phyloP scores from a whole-genome alignment of 75 land plant genomes.

The Pinus albicaulis region DNA sequence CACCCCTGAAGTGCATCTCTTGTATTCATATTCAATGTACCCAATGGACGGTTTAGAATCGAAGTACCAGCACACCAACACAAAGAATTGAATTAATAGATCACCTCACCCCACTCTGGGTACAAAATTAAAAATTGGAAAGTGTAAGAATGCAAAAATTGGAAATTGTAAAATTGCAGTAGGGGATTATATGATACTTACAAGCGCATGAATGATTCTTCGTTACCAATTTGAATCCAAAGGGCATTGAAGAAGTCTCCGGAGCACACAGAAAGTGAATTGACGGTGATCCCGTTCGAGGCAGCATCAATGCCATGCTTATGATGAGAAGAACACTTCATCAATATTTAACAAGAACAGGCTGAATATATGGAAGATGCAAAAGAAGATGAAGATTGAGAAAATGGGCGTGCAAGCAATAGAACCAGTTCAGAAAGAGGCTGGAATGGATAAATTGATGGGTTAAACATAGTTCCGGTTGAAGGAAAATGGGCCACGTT shows the following conservation, averaged over 20 bases:
- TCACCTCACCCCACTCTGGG: too few species aligned
- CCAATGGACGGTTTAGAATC: too few species aligned
- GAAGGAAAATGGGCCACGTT: slow-evolving; percentile 6
- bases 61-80: too few species aligned
- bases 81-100: too few species aligned
- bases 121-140: too few species aligned
- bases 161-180: neutral
- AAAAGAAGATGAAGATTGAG: neutral
- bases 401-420: neutral
- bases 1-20: too few species aligned
- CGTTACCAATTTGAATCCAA: neutral
- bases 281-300: neutral
- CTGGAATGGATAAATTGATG: neutral
- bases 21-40: too few species aligned
- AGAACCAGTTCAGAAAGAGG: too few species aligned
- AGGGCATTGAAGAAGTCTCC: neutral
- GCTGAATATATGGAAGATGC: neutral
- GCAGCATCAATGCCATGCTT: slow-evolving; percentile 5
- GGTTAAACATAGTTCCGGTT: neutral
- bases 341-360: neutral
- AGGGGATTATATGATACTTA: neutral
- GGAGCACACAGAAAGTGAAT: neutral
- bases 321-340: neutral
- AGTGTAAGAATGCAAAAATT: too few species aligned
- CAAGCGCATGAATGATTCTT: neutral